phyloP scores from a whole-genome alignment of 306 rosid genomes.

The Acacia confusa region DNA sequence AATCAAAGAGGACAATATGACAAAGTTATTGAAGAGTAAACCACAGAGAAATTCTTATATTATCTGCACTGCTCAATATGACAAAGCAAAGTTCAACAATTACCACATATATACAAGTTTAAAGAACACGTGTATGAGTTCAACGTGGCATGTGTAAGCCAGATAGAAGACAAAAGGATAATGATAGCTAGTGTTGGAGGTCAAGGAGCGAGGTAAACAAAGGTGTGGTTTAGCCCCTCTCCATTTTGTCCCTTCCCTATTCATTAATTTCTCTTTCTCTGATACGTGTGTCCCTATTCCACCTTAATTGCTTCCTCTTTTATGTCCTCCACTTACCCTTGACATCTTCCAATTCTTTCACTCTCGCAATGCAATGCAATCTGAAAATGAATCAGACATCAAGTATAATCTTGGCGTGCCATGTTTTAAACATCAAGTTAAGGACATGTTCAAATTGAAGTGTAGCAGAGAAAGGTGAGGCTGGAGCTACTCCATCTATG shows the following conservation, averaged over 20 bases:
- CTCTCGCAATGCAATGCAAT: neutral
- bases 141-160: too few species aligned
- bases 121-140: too few species aligned
- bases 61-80: too few species aligned
- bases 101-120: too few species aligned
- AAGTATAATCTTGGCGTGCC: neutral
- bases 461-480: conserved; percentile 10
- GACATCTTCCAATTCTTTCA: too few species aligned
- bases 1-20: neutral
- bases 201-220: too few species aligned
- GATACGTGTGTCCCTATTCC: neutral
- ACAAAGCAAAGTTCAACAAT: too few species aligned
- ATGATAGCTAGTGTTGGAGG: too few species aligned
- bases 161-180: too few species aligned
- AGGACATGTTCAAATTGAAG: neutral
- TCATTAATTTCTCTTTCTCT: neutral
- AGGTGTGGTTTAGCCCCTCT: neutral
- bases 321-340: neutral
- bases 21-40: too few species aligned
- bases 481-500: conserved; percentile 31
- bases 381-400: neutral
- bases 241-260: neutral
- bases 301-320: neutral
- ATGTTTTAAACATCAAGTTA: neutral
- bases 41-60: too few species aligned